Evolutionary conservation across 805 yeast genomes (phyloP).

Genomic region (Metschnikowia corniflorae): DNA sequence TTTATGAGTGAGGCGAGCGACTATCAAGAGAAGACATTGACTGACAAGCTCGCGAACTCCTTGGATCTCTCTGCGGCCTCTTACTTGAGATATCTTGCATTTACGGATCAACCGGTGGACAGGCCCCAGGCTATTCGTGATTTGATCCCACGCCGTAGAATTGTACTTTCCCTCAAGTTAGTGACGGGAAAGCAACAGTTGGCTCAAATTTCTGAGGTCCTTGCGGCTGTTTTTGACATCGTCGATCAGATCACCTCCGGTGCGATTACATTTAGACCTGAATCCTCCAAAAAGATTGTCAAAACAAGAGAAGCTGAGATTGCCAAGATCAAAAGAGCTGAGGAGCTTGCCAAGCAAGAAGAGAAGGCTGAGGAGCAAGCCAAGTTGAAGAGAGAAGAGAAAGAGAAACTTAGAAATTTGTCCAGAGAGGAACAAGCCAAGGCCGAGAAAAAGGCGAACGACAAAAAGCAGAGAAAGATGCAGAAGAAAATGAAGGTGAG

Average conservation of each 20-base stretch:
- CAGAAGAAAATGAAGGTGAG: conserved; percentile 56
- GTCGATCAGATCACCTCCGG: conserved; percentile 55
- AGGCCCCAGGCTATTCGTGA: conserved; percentile 63
- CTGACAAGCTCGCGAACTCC: conserved; percentile 38
- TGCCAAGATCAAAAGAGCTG: conserved; percentile 63
- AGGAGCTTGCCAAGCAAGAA: conserved; percentile 65
- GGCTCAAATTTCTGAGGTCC: conserved; percentile 45
- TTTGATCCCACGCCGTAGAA: conserved; percentile 49
- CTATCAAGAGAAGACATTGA: conserved; percentile 61
- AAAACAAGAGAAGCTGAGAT: conserved; percentile 75
- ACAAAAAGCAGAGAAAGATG: conserved; percentile 75
- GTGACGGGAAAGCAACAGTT: conserved; percentile 50
- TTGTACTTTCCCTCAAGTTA: conserved; percentile 52
- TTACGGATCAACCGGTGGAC: conserved; percentile 79
- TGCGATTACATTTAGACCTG: conserved; percentile 59
- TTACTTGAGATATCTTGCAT: conserved; percentile 62
- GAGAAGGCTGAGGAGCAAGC: conserved; percentile 66
- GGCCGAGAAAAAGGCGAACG: conserved; percentile 71
- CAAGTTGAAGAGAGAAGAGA: conserved; percentile 62
- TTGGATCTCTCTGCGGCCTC: conserved; percentile 44
- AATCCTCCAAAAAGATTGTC: conserved; percentile 69
- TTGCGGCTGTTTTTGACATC: conserved; percentile 54
- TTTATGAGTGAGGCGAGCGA: conserved; percentile 89
- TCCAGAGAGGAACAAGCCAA: conserved; percentile 78
- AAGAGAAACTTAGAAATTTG: conserved; percentile 53